These are phyloP conservation scores for Ganoderma sp. DNA, from an alignment of 1,284 basidiomycete genomes.

Conservation along the genomic window DNA sequence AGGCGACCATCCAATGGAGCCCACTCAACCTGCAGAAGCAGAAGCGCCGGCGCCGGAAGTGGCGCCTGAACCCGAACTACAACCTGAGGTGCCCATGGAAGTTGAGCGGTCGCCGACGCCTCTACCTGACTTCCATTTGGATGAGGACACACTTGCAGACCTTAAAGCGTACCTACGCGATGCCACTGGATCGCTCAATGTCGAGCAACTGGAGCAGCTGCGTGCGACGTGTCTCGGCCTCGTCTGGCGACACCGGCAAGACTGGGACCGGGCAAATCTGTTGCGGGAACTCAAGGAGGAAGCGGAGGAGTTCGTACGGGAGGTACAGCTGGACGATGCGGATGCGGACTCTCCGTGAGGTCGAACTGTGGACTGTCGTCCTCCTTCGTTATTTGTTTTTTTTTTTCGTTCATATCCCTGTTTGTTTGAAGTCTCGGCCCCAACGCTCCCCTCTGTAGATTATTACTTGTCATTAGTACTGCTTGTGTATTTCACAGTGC, in stretches of 20 bases:
- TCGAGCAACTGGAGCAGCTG: constrained; percentile 94
- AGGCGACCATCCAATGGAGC: constrained; percentile 25
- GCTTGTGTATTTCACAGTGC: constrained; percentile 22
- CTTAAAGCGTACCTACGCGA: constrained; percentile 56
- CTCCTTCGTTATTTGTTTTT: background rate
- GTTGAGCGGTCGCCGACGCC: constrained; percentile 64
- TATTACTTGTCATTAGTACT: constrained; percentile 25
- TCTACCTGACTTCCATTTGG: constrained; percentile 70
- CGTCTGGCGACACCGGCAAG: constrained; percentile 80
- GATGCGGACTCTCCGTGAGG: constrained; percentile 28
- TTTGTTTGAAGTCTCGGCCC: background rate
- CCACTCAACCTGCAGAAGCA: constrained; percentile 14
- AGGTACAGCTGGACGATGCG: constrained; percentile 48
- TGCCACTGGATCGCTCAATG: constrained; percentile 62
- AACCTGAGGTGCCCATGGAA: constrained; percentile 48
- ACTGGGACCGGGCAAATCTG: constrained; percentile 83
- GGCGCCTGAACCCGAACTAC: constrained; percentile 6
- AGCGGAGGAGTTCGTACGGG: constrained; percentile 66
- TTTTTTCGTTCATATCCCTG: background rate
- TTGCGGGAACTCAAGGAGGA: constrained; percentile 61
- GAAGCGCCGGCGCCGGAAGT: background rate
- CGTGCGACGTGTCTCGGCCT: constrained; percentile 82
- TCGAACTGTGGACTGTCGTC: background rate
- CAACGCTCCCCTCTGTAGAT: constrained; percentile 17
- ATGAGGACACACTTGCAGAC: constrained; percentile 51